These are phyloP conservation scores for Digitaria exilis DNA, from an alignment of 202 grass and related monocot genomes.

Conservation along the genomic window DNA sequence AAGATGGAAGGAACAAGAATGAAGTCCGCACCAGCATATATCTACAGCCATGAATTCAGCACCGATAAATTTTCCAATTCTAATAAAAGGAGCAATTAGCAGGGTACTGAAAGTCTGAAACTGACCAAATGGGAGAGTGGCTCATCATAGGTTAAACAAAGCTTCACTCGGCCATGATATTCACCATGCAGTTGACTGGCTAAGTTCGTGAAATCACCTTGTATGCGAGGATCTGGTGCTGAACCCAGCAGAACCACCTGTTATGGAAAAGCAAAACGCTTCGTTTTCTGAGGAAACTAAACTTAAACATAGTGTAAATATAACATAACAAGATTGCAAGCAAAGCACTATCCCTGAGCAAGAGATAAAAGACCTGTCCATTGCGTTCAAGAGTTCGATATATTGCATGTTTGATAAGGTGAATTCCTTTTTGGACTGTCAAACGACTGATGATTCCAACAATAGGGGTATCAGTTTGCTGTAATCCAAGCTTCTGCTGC, in stretches of 20 bases:
- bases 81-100: neutral
- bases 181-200: constrained; percentile 70
- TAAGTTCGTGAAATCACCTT: constrained; percentile 78
- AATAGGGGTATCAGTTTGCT: constrained; percentile 68
- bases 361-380: constrained; percentile 65
- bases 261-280: constrained; percentile 18
- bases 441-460: constrained; percentile 88
- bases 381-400: constrained; percentile 63
- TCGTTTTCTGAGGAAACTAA: constrained; percentile 28
- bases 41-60: constrained; percentile 49
- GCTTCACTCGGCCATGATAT: constrained; percentile 62
- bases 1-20: constrained; percentile 97
- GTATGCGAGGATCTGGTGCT: constrained; percentile 86
- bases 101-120: constrained; percentile 7
- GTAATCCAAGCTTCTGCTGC: constrained; percentile 79
- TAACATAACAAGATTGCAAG: constrained; percentile 24
- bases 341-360: neutral
- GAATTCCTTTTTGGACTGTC: constrained; percentile 95
- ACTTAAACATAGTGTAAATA: constrained; percentile 16
- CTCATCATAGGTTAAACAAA: constrained; percentile 92
- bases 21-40: constrained; percentile 97
- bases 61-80: neutral
- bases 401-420: constrained; percentile 96
- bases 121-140: constrained; percentile 90
- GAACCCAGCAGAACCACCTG: constrained; percentile 95